phyloP scores from a whole-genome alignment of 192 early-diverging fungal species.

The Backusella tarrabulga region DNA sequence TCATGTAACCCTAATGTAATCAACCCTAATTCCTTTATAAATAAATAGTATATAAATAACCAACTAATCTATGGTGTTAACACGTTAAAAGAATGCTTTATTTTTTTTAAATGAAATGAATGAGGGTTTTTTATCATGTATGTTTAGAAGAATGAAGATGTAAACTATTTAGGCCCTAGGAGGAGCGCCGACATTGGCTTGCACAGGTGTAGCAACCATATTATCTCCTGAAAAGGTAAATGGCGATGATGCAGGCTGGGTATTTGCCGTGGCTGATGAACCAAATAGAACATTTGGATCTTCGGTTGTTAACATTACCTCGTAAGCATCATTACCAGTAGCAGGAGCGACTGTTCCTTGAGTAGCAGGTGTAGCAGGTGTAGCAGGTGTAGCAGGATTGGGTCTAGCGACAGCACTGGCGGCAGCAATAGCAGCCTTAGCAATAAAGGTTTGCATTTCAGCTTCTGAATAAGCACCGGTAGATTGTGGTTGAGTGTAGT shows the following conservation, averaged over 20 bases:
- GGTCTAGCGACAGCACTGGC: not conserved
- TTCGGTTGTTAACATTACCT: not conserved
- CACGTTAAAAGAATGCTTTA: not conserved
- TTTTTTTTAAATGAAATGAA: not conserved
- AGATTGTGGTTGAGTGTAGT: not conserved
- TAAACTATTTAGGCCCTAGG: not conserved
- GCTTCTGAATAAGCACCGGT: not conserved
- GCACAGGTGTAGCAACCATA: not conserved
- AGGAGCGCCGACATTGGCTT: not conserved
- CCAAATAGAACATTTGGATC: not conserved
- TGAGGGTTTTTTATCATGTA: not conserved
- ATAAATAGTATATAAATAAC: conserved; percentile 1
- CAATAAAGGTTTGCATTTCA: not conserved
- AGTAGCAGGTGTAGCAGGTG: not conserved
- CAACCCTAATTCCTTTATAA: not conserved
- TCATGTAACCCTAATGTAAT: conserved; percentile 34
- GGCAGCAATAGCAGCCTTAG: not conserved
- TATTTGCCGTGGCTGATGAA: not conserved
- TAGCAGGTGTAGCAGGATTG: not conserved
- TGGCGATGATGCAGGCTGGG: not conserved
- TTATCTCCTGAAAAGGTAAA: not conserved
- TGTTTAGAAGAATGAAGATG: not conserved
- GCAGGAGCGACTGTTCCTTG: not conserved
- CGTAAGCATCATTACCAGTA: not conserved
- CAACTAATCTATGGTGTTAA: not conserved